Evolutionary conservation across 192 early-diverging fungal species (phyloP), one percentile per base, ranked within the genome.

Genomic region (Coemansia sp.): DNA sequence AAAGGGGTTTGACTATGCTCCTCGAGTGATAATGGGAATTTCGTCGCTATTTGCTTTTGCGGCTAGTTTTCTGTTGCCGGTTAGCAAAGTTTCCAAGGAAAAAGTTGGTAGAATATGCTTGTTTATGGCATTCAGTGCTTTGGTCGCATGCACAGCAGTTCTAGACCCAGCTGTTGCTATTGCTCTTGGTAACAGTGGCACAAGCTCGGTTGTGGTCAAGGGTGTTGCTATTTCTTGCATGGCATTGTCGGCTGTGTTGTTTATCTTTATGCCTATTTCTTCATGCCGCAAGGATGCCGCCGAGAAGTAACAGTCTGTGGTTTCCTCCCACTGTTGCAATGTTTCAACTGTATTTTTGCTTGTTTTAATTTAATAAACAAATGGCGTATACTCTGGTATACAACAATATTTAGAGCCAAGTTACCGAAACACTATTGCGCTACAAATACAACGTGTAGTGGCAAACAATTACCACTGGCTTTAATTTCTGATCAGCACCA

Each of bases 141-240:
- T 52, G 20, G 50, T 25, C 4, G 50, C 50, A 14, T 52, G 50
- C 21, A 52, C 50, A 21, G 50, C 50, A 14, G 15, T 52, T 18
- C 21, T 52, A 12, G 50, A 52, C 11, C 50, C 50, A 0, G 24
- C 23, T 9, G 50, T 52, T 12, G 21, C 50, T 11, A 21, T 21
- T 52, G 23, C 50, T 21, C 15, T 52, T 10, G 9, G 9, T 25
- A 52, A 23, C 11, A 52, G 17, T 25, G 50, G 24, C 15, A 52
- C 10, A 20, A 52, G 20, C 20, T 17, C 50, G 5, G 11, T 23
- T 25, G 24, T 52, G 7, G 50, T 52, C 50, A 52, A 52, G 20
- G 50, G 17, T 12, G 50, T 52, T 52, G 20, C 50, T 52, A 52
- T 52, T 24, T 24, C 50, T 24, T 52, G 50, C 20, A 52, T 52